Evolutionary conservation across 2,329 filamentous ascomycete species (phyloP).

Genomic region (Colletotrichum falcatum): DNA sequence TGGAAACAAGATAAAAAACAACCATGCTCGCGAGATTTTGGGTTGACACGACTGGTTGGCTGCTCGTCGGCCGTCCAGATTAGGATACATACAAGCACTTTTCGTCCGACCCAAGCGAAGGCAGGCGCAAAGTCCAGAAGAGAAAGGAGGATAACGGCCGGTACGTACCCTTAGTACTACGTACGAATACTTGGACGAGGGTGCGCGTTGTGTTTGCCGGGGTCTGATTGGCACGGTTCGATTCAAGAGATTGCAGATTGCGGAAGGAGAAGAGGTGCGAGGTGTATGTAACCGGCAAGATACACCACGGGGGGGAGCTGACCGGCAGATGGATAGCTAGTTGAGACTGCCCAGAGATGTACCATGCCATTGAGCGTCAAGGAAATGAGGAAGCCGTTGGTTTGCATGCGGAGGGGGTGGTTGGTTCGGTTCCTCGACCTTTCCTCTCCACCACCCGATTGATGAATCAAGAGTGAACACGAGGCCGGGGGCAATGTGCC

Average conservation of each 20-base stretch:
- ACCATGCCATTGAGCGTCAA: constrained; percentile 1
- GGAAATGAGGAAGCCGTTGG: not conserved
- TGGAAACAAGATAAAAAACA: not conserved
- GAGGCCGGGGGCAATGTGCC: not conserved
- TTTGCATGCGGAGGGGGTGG: not conserved
- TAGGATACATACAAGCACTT: constrained; percentile 9
- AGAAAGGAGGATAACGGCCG: too few species aligned
- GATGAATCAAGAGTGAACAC: constrained; percentile 13
- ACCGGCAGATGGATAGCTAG: not conserved
- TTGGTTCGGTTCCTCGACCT: not conserved
- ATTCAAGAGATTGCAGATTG: not conserved
- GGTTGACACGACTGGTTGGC: not conserved
- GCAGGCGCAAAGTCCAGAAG: not conserved
- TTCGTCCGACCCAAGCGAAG: not conserved
- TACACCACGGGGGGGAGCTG: not conserved
- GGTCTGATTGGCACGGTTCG: constrained; percentile 20
- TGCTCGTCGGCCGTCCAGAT: not conserved
- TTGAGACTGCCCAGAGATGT: not conserved
- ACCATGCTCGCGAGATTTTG: not conserved
- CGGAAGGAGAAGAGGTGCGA: not conserved
- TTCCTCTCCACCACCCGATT: not conserved
- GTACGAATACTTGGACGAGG: too few species aligned
- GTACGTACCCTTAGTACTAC: too few species aligned
- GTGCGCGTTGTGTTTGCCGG: not conserved
- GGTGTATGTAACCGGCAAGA: constrained; percentile 26